phyloP scores from a whole-genome alignment of 139 green algal genomes.

The Zygnema cylindricum region DNA sequence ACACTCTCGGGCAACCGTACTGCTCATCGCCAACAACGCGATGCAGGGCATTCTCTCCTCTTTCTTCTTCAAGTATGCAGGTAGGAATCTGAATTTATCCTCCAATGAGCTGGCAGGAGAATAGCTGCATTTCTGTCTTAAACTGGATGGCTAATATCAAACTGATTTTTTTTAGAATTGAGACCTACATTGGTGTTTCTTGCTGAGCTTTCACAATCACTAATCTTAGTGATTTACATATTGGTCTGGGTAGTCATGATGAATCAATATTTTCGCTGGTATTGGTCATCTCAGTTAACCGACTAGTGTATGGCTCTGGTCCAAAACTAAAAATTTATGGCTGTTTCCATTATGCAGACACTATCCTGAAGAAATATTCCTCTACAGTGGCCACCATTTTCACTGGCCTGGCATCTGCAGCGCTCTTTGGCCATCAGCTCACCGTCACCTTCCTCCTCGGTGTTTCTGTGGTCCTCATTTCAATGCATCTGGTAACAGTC shows the following conservation, averaged over 20 bases:
- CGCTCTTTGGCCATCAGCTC: conserved; percentile 88
- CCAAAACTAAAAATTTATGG: no score
- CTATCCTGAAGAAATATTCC: conserved; percentile 97
- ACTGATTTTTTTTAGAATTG: no score
- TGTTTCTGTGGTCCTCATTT: conserved; percentile 95
- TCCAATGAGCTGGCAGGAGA: no score
- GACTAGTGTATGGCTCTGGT: no score
- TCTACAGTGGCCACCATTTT: conserved; percentile 94
- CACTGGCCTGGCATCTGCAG: conserved; percentile 86
- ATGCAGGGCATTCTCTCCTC: conserved; percentile 84
- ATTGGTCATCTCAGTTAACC: no score
- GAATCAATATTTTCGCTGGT: no score
- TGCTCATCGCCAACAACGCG: conserved; percentile 95
- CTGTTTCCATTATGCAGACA: conserved; percentile 81
- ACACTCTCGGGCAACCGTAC: conserved; percentile 70
- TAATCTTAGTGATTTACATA: no score
- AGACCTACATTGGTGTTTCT: no score
- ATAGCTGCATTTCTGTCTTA: no score
- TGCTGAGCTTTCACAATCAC: no score
- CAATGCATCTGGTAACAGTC: conserved; percentile 90
- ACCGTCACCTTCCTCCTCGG: conserved; percentile 94
- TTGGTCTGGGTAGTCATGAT: no score
- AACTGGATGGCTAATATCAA: no score
- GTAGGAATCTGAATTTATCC: conserved; percentile 40
- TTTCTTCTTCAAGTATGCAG: conserved; percentile 97